Percentiles rank a stretch among this genome's conserved stretches.
phyloP scores from a whole-genome alignment of 2,329 filamentous ascomycete genomes.

The Tolypocladium cylindrosporum region DNA sequence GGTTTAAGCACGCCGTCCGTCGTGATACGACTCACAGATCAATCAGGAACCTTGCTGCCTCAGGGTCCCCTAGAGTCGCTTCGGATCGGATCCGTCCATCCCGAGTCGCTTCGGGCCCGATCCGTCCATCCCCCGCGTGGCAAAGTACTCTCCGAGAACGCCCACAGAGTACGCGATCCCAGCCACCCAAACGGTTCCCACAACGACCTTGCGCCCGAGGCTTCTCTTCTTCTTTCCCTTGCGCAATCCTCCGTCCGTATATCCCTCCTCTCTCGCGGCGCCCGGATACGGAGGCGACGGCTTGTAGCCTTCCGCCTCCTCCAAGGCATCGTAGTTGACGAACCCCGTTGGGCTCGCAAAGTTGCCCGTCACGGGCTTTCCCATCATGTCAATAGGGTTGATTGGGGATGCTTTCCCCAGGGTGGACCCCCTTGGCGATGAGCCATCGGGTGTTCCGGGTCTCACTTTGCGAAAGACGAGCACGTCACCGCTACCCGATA shows the following conservation, averaged over 20 bases:
- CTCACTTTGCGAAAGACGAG: slow-evolving; percentile 56
- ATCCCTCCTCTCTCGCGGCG: slow-evolving; percentile 26
- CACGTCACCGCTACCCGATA: slow-evolving; percentile 51
- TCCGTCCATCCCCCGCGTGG: slow-evolving; percentile 34
- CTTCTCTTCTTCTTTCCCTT: slow-evolving; percentile 28
- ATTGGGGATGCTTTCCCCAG: slow-evolving; percentile 13
- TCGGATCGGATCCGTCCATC: slow-evolving; percentile 27
- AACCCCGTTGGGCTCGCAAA: slow-evolving; percentile 58
- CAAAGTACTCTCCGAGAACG: slow-evolving; percentile 47
- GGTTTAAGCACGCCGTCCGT: not conserved
- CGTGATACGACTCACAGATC: not conserved
- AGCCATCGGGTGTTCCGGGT: slow-evolving; percentile 1
- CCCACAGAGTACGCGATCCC: slow-evolving; percentile 49
- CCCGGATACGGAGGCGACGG: slow-evolving; percentile 20
- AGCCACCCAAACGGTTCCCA: slow-evolving; percentile 45
- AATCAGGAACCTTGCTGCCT: not conserved
- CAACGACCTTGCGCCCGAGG: slow-evolving; percentile 35
- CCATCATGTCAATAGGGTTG: slow-evolving; percentile 52
- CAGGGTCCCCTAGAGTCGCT: slow-evolving; percentile 14
- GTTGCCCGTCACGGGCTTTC: slow-evolving; percentile 37
- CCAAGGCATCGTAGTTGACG: slow-evolving; percentile 46
- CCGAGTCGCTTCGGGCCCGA: slow-evolving; percentile 27
- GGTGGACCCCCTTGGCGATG: slow-evolving; percentile 5
- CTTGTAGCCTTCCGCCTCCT: slow-evolving; percentile 15
- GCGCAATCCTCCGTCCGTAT: slow-evolving; percentile 17